phyloP scores from a whole-genome alignment of 345 rosid genomes.

The Abelmoschus esculentus region DNA sequence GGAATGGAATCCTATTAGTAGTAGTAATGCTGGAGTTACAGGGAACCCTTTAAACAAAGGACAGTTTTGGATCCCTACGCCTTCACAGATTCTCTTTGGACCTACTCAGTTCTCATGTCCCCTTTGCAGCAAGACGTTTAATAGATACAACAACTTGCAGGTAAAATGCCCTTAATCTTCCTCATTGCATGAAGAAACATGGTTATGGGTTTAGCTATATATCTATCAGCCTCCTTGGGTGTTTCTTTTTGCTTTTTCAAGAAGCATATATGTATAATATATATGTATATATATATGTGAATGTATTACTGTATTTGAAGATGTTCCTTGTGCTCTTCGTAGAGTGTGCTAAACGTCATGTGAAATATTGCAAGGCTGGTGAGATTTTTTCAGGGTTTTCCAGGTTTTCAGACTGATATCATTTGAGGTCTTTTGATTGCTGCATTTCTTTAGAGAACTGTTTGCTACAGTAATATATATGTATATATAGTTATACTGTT shows the following conservation, averaged over 20 bases:
- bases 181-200: background rate
- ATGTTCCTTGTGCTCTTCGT: background rate
- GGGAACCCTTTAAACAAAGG: conserved; percentile 23
- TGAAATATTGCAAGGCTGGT: background rate
- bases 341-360: background rate
- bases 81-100: conserved; percentile 55
- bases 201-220: too few species aligned
- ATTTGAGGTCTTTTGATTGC: background rate
- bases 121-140: conserved; percentile 49
- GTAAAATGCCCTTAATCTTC: conserved; percentile 13
- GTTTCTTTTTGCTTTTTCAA: too few species aligned
- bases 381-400: conserved; percentile 1
- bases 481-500: background rate
- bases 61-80: conserved; percentile 57
- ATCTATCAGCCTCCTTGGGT: background rate
- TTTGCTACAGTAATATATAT: background rate
- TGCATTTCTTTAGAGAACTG: background rate
- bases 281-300: background rate
- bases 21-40: conserved; percentile 10
- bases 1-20: background rate
- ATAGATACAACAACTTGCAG: conserved; percentile 60
- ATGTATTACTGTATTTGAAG: background rate
- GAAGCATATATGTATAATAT: too few species aligned
- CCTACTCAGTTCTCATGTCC: conserved; percentile 55
- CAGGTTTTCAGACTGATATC: background rate